Evolutionary conservation across 495 filamentous ascomycete genomes (phyloP).

Genomic region (Pseudomonodictys pantanalensis): DNA sequence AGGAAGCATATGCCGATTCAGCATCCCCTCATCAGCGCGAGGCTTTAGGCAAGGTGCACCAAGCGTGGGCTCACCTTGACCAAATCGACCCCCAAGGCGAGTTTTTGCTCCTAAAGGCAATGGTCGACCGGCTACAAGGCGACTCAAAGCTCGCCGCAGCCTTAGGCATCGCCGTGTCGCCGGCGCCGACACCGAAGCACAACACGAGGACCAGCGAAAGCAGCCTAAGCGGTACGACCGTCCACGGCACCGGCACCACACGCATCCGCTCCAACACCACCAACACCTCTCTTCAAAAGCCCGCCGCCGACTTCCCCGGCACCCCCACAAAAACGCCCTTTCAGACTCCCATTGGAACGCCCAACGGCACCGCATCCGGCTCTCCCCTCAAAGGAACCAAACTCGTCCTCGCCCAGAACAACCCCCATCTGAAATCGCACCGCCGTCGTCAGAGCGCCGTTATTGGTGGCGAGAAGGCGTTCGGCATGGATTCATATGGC

Average conservation of each 20-base stretch:
- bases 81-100: slow-evolving; percentile 86
- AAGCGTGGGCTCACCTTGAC: slow-evolving; percentile 81
- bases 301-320: not conserved
- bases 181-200: slow-evolving; percentile 25
- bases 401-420: slow-evolving; percentile 74
- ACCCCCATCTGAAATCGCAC: slow-evolving; percentile 73
- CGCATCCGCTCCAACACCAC: slow-evolving; percentile 25
- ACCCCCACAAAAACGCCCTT: slow-evolving; percentile 2
- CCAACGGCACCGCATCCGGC: not conserved
- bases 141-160: slow-evolving; percentile 40
- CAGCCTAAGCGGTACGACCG: slow-evolving; percentile 19
- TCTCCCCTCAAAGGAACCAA: slow-evolving; percentile 49
- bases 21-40: slow-evolving; percentile 72
- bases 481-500: slow-evolving; percentile 29
- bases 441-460: slow-evolving; percentile 64
- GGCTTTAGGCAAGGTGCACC: slow-evolving; percentile 71
- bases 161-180: slow-evolving; percentile 33
- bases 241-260: slow-evolving; percentile 25
- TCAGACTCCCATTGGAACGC: slow-evolving; percentile 1
- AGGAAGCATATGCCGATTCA: slow-evolving; percentile 78
- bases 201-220: slow-evolving; percentile 16
- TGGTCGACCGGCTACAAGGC: slow-evolving; percentile 59
- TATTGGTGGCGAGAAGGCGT: slow-evolving; percentile 35
- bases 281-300: not conserved
- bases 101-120: slow-evolving; percentile 72